phyloP scores from a whole-genome alignment of 2,329 filamentous ascomycete species.

The Lachnellula cervina region DNA sequence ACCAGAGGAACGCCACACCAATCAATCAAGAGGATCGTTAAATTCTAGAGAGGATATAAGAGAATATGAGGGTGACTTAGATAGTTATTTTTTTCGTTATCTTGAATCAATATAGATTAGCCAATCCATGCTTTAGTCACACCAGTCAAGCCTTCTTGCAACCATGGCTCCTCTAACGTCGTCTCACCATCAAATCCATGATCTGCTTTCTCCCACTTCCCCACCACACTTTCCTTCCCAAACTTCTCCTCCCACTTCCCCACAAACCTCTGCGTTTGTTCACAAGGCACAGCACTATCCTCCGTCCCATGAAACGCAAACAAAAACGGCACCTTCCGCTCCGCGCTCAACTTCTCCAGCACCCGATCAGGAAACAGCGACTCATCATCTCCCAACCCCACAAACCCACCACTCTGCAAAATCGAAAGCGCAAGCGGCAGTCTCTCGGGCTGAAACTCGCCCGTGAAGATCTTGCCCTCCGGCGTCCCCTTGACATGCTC shows the following conservation, averaged over 20 bases:
- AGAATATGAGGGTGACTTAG: no score
- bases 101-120: background rate
- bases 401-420: conserved; percentile 13
- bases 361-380: conserved; percentile 9
- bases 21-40: no score
- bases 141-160: conserved; percentile 14
- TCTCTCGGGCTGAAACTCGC: conserved; percentile 10
- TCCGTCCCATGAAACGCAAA: conserved; percentile 17
- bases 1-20: no score
- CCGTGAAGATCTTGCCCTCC: conserved; percentile 15
- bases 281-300: conserved; percentile 18
- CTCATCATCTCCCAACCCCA: conserved; percentile 14
- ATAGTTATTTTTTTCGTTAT: no score
- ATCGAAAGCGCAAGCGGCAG: conserved; percentile 9
- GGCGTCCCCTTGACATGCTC: conserved; percentile 8
- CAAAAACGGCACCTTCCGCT: conserved; percentile 12
- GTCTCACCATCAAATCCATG: conserved; percentile 16
- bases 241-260: conserved; percentile 14
- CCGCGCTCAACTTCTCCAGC: conserved; percentile 11
- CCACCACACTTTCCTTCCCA: conserved; percentile 6
- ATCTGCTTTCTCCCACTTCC: conserved; percentile 1
- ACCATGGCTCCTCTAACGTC: conserved; percentile 14
- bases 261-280: conserved; percentile 12
- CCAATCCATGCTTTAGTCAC: conserved; percentile 17
- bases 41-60: no score